Conservation (phyloP, 2,329 filamentous ascomycete species). For the Parastagonospora nodorum region DNA sequence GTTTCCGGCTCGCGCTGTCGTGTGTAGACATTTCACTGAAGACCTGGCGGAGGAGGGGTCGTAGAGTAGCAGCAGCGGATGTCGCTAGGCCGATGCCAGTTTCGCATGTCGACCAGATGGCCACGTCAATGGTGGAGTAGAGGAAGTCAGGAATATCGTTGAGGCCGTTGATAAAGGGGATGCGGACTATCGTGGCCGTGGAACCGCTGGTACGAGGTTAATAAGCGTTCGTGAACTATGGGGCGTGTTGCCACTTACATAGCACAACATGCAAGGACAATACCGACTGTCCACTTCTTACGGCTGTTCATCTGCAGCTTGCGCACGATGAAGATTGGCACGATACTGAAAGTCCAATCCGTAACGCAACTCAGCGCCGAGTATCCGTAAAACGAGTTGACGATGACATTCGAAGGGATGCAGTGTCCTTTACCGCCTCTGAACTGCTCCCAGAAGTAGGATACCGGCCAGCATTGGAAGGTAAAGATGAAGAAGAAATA, state of each 20-base stretch:
- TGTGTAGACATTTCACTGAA: constrained; percentile 16
- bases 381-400: constrained; percentile 17
- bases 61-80: constrained; percentile 17
- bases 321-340: constrained; percentile 20
- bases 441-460: constrained; percentile 19
- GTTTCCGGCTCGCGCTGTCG: constrained; percentile 13
- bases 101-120: constrained; percentile 22
- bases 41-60: constrained; percentile 17
- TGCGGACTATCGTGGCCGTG: constrained; percentile 17
- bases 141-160: constrained; percentile 17
- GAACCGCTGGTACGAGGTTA: constrained; percentile 11
- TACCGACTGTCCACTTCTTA: constrained; percentile 16
- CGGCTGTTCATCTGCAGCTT: constrained; percentile 14
- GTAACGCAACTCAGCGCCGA: constrained; percentile 12
- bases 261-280: constrained; percentile 18
- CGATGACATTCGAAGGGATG: constrained; percentile 9
- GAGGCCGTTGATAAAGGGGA: constrained; percentile 16
- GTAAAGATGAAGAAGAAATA: constrained; percentile 20
- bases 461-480: constrained; percentile 20
- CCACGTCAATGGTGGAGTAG: constrained; percentile 18
- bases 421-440: constrained; percentile 14
- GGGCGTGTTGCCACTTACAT: constrained; percentile 8
- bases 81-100: constrained; percentile 20
- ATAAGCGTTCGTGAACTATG: background rate
- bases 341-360: constrained; percentile 18